Evolutionary conservation across 148 eudicot genomes (phyloP).

Genomic region (Rhododendron mucronatum): DNA sequence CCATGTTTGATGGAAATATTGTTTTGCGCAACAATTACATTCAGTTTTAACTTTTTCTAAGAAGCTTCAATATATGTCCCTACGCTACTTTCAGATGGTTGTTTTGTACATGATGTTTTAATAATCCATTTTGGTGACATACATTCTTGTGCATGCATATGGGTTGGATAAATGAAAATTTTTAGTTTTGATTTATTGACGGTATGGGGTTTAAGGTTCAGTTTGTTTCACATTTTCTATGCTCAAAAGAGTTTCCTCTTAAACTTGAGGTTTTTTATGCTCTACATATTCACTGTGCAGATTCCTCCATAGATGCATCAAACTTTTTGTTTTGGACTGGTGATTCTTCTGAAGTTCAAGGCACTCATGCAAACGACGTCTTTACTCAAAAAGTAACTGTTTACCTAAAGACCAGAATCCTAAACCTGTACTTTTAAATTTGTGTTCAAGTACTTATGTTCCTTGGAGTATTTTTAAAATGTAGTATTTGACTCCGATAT

Average conservation of each 20-base stretch:
- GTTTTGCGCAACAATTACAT: background rate
- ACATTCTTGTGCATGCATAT: background rate
- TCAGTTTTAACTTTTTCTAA: background rate
- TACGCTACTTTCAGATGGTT: background rate
- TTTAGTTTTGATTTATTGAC: conserved; percentile 2
- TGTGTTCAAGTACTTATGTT: conserved; percentile 19
- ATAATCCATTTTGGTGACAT: background rate
- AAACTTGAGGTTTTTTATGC: conserved; percentile 39
- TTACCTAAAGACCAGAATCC: conserved; percentile 34
- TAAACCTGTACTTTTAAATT: conserved; percentile 28
- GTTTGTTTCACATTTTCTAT: conserved; percentile 10
- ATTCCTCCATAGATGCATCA: conserved; percentile 67
- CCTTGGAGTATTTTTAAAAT: conserved; percentile 22
- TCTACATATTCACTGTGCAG: conserved; percentile 76
- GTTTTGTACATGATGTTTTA: background rate
- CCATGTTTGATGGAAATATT: background rate
- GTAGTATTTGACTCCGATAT: conserved; percentile 14
- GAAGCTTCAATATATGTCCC: background rate
- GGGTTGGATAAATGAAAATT: background rate
- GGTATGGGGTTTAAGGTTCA: conserved; percentile 16
- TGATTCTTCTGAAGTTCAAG: conserved; percentile 87
- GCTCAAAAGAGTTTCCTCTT: conserved; percentile 22
- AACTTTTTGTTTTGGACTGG: conserved; percentile 70
- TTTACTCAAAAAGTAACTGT: conserved; percentile 53
- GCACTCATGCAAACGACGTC: conserved; percentile 66